Evolutionary conservation across 768 basidiomycete species (phyloP).

Genomic region (Boletus coccyginus): DNA sequence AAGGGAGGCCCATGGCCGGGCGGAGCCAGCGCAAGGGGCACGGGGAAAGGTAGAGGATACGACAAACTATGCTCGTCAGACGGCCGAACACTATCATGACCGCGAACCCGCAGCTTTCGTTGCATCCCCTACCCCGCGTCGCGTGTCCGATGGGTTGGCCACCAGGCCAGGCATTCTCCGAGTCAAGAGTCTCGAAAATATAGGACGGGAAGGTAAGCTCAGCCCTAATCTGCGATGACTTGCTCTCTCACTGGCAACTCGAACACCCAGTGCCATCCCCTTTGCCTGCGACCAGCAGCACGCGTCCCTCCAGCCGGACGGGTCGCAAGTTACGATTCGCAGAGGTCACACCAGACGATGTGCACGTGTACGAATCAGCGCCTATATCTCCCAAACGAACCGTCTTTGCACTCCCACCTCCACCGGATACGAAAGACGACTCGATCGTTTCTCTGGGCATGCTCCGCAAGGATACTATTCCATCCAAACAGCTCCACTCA

Average conservation of each 20-base stretch:
- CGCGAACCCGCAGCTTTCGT: background rate
- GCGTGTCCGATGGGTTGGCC: constrained; percentile 9
- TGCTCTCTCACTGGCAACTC: background rate
- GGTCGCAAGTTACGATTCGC: constrained; percentile 69
- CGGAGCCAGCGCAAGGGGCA: background rate
- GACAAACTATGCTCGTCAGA: background rate
- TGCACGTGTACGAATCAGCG: constrained; percentile 80
- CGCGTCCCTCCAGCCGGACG: constrained; percentile 58
- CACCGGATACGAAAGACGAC: constrained; percentile 23
- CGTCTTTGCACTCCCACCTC: constrained; percentile 53
- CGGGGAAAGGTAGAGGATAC: background rate
- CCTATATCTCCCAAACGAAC: constrained; percentile 70
- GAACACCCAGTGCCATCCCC: constrained; percentile 37
- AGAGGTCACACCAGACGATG: constrained; percentile 67
- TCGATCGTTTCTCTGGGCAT: constrained; percentile 38
- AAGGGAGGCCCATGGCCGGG: background rate
- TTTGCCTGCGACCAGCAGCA: constrained; percentile 44
- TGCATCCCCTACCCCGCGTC: constrained; percentile 12
- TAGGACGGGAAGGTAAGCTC: constrained; percentile 20
- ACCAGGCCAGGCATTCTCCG: constrained; percentile 24
- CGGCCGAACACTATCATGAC: background rate
- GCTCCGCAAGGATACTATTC: constrained; percentile 27
- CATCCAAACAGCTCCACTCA: constrained; percentile 10
- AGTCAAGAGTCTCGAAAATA: constrained; percentile 31
- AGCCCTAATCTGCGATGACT: too few species aligned